Base-by-base conservation (phyloP, 768 basidiomycete genomes). In the Suillus fuscotomentosus region DNA sequence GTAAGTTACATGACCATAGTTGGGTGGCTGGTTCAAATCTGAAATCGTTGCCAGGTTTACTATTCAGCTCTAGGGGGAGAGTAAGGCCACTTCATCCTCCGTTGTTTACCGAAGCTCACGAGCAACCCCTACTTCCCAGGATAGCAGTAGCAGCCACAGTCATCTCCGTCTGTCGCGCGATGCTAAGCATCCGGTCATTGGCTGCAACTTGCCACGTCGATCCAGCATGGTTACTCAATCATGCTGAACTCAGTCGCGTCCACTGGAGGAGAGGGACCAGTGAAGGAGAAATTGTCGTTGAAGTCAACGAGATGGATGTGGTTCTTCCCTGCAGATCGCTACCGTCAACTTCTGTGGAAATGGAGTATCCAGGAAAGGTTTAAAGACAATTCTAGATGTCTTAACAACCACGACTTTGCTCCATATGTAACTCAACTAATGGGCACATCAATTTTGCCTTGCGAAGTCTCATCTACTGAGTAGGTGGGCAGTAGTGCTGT, bases 201-300 rank as follows among this genome's bases (percentile, higher is more conserved):
- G 79, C 83, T 22, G 72, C 76, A 6, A 71, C 73, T 22, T 70
- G 78, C 24, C 78, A 80, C 36, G 78, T 82, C 8, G 78, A 80
- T 41, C 75, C 79, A 3, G 73, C 75, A 13, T 82, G 79, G 81
- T 71, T 83, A 10, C 75, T 84, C 36, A 82, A 75, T 68, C 76
- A 80, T 67, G 76, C 79, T 7, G 82, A 84, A 69, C 73, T 84
- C 34, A 79, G 77, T 50, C 80, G 82, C n/a, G 76, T 83, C 5
- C 74, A 68, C 1, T 81, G 80, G 78, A 75, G 73, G 34, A 70
- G 36, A 15, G 82, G 80, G 4, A 66, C 66, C 7, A 74, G 67
- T 39, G 77, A 78, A 48, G 77, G 80, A n/a, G 81, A 82, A 64
- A 70, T 82, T 24, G n/a, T 71, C 20, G 72, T 72, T 24, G 72